Evolutionary conservation across 116 monocot genomes (phyloP).

Genomic region (Zostera marina): DNA sequence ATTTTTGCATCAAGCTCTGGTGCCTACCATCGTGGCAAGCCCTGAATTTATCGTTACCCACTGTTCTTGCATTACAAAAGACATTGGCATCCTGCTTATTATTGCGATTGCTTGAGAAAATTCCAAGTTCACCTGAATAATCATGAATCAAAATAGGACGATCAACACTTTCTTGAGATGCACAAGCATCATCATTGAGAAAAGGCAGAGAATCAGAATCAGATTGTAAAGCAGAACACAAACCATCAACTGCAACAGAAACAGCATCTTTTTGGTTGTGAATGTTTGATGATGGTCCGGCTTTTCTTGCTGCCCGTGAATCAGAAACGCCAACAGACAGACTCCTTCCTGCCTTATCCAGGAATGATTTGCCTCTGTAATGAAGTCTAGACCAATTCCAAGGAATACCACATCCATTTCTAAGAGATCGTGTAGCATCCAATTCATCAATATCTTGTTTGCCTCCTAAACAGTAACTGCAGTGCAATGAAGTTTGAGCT

Average conservation of each 20-base stretch:
- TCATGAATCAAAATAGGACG: slow-evolving; percentile 18
- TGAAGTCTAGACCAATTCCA: slow-evolving; percentile 98
- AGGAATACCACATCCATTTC: slow-evolving; percentile 83
- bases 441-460: slow-evolving; percentile 21
- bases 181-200: slow-evolving; percentile 39
- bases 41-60: not conserved
- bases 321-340: slow-evolving; percentile 76
- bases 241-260: slow-evolving; percentile 18
- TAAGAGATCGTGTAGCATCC: slow-evolving; percentile 24
- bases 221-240: slow-evolving; percentile 35
- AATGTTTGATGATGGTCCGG: slow-evolving; percentile 1
- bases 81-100: slow-evolving; percentile 38
- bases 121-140: slow-evolving; percentile 48
- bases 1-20: slow-evolving; percentile 47
- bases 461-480: slow-evolving; percentile 7
- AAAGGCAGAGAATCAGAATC: slow-evolving; percentile 69
- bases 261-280: slow-evolving; percentile 21
- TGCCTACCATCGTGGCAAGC: slow-evolving; percentile 19
- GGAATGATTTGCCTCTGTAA: slow-evolving; percentile 60
- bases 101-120: slow-evolving; percentile 21
- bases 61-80: slow-evolving; percentile 10
- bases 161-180: slow-evolving; percentile 25
- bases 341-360: slow-evolving; percentile 77
- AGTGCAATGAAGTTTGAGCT: slow-evolving; percentile 11
- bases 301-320: slow-evolving; percentile 26